Base-by-base conservation (phyloP, 2,329 filamentous ascomycete genomes). In the Setomelanomma holmii region DNA sequence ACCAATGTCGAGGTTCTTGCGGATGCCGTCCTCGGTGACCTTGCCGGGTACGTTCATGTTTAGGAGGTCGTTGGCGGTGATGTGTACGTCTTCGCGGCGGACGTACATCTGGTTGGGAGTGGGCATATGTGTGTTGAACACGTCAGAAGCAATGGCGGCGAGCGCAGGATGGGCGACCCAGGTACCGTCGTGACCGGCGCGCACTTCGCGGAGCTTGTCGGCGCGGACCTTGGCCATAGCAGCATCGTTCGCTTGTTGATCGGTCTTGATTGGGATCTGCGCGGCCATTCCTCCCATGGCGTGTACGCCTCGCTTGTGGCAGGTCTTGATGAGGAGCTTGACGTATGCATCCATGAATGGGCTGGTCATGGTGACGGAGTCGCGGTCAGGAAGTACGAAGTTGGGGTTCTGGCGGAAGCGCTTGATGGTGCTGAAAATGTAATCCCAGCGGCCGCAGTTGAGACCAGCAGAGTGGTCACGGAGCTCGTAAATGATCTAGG, bases 341-440 rank as follows among this genome's bases (percentile, higher is more conserved):
- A 98, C 91, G 71, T 99, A 99, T 42, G 95, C 86, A 66, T 98
- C 86, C 95, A 99, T 98, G 80, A 99, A 99, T 11, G 95, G 95
- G 1, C 93, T 89, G 11, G 93, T 98, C 95, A 99, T 98, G 66
- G 95, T 99, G 49, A 99, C 91, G 55, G 86, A 84, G 49, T 88
- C 88, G 56, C 95, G 90, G 76, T 99, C 93, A 22, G 95, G 95
- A 17, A 99, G 88, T 51, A 98, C 87, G 74, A 98, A 98, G 79
- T 89, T 88, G 68, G 90, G 83, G 82, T 97, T 95, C 71, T 96
- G 87, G 74, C 95, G 91, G 89, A 98, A 96, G 79, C 96, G 96
- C 86, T 99, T 99, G 83, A 99, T 98, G 73, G 93, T 91, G 76
- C 89, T 95, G 84, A 99, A 99, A 80, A 99, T 98, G 84, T 99